Base-by-base conservation (phyloP, 2,329 filamentous ascomycete species). In the Ascosphaera aggregata region DNA sequence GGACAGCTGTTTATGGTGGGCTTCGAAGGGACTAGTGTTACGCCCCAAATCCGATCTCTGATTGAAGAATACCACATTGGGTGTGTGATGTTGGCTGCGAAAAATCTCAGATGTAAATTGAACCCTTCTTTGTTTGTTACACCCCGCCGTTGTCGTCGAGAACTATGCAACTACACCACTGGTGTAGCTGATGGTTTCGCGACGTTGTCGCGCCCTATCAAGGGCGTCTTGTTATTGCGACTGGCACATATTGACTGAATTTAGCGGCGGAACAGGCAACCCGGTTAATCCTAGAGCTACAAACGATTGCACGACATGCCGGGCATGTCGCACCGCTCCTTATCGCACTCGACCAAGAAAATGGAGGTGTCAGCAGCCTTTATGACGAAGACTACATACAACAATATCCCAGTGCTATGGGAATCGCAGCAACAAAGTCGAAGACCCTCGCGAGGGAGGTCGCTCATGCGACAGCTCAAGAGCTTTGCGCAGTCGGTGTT, bases 341-440 rank as follows among this genome's bases (percentile, higher is more conserved):
- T 40, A 94, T 98, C 48, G 85, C 80, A 31, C 64, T 95, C 30
- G 89, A 95, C 53, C 89, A 98, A 54, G 89, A 98, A 56, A 95
- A 98, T 71, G 89, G 89, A 45, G 85, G 86, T 2, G 86, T 94
- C 55, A 95, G 94, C 61, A 93, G 82, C 58, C 68, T 95, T 2
- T 94, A 91, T 51, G 86, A 95, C 54, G 84, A 93, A 48, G 81
- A 89, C 51, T 89, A 85, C 54, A 86, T 95, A 47, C 84, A 82
- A 46, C 89, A 95, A 54, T 98, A 93, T 48, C 89, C 89, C 7
- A 93, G 85, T 51, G 80, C 86, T 44, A 95, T 98, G 86, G 86
- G 85, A 9, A 69, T 94, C 43, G 84, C 86, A n/a, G 89, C 89
- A 17, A 84, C 85, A 3, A 82, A 85, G 18, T 85, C 77, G 9